phyloP scores from a whole-genome alignment of 192 early-diverging fungal genomes.

The Coemansia furcata region DNA sequence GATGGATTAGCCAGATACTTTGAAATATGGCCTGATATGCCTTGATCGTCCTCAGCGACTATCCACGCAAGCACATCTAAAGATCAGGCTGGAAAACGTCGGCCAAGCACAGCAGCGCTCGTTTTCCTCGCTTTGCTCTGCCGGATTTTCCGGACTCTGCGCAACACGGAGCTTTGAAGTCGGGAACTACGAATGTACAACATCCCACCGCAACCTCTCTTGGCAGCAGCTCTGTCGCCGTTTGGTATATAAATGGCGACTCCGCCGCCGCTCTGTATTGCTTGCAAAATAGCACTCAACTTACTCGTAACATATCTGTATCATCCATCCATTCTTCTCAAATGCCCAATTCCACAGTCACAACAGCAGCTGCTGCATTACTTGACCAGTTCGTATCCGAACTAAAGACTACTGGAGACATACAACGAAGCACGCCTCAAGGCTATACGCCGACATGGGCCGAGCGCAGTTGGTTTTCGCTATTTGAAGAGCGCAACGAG shows the following conservation, averaged over 20 bases:
- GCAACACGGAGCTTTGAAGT: not conserved
- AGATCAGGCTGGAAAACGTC: not conserved
- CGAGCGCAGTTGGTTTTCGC: slow-evolving; percentile 61
- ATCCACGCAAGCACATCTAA: not conserved
- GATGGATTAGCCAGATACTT: not conserved
- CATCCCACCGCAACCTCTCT: not conserved
- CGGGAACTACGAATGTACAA: not conserved
- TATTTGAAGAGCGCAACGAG: slow-evolving; percentile 68
- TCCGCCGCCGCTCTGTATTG: not conserved
- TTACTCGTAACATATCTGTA: not conserved
- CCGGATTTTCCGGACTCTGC: not conserved
- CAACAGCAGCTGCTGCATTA: not conserved
- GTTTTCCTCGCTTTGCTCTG: not conserved
- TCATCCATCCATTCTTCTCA: not conserved
- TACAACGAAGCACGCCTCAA: slow-evolving; percentile 4
- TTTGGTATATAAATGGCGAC: not conserved
- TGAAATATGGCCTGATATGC: not conserved
- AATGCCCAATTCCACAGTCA: slow-evolving; percentile 2
- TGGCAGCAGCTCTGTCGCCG: not conserved
- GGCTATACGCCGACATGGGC: slow-evolving; percentile 37
- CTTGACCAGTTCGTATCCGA: slow-evolving; percentile 25
- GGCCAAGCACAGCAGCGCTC: not conserved
- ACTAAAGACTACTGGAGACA: slow-evolving; percentile 21
- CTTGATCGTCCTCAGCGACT: not conserved
- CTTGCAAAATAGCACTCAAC: not conserved